Evolutionary conservation across 2,329 filamentous ascomycete genomes (phyloP).

Genomic region (Pseudocercospora pini-densiflorae): DNA sequence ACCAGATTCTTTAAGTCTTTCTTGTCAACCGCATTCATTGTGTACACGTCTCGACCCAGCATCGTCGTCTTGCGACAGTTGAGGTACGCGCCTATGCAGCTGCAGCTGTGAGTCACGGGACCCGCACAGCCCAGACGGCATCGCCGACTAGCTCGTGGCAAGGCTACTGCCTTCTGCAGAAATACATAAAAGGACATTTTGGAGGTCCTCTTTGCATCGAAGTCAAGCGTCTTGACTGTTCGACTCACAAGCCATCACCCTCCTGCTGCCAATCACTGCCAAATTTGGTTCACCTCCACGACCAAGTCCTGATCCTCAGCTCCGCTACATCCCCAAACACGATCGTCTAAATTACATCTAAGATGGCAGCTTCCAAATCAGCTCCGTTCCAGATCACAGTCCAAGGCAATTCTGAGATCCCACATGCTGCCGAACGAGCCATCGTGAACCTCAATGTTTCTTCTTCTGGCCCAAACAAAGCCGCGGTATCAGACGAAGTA

Average conservation of each 20-base stretch:
- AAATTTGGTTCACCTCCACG: neutral
- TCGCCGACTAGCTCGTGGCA: neutral
- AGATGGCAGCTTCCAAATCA: constrained; percentile 8
- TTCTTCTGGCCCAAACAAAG: constrained; percentile 26
- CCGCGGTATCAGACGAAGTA: constrained; percentile 30
- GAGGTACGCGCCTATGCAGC: too few species aligned
- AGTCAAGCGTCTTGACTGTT: too few species aligned
- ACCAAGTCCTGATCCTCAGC: neutral
- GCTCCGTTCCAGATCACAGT: constrained; percentile 27
- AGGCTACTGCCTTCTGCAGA: neutral
- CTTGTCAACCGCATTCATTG: neutral
- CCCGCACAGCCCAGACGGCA: neutral
- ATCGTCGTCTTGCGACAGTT: neutral
- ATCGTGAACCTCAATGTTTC: constrained; percentile 30
- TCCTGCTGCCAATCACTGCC: neutral
- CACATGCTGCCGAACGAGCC: constrained; percentile 31
- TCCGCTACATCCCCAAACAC: neutral
- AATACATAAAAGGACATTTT: neutral
- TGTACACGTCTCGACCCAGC: neutral
- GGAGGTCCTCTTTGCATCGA: neutral
- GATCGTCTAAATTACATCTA: neutral
- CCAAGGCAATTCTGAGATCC: constrained; percentile 27
- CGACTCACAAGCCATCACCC: neutral
- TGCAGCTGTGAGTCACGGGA: neutral
- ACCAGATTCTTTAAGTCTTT: neutral